Conservation (phyloP, 1,284 basidiomycete genomes). For the Boletellus deceptivus region DNA sequence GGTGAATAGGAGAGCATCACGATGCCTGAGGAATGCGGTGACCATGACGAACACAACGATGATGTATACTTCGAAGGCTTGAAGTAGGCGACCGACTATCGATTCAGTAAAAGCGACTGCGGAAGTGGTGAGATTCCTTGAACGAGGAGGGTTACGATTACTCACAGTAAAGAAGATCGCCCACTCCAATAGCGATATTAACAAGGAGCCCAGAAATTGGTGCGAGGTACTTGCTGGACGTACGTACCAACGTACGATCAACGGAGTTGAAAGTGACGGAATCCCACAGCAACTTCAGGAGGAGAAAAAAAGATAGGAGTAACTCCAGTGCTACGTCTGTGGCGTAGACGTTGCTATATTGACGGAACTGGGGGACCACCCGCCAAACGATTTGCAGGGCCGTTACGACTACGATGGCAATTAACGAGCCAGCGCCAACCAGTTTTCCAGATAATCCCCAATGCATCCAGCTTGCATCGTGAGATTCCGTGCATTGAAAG, state of each 20-base stretch:
- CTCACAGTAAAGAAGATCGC: slow-evolving; percentile 61
- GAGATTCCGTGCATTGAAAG: slow-evolving; percentile 29
- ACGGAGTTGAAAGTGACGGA: slow-evolving; percentile 42
- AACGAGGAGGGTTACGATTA: slow-evolving; percentile 11
- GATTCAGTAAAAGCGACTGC: slow-evolving; percentile 69
- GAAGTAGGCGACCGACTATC: slow-evolving; percentile 66
- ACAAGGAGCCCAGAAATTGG: slow-evolving; percentile 53
- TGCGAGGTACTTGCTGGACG: slow-evolving; percentile 49
- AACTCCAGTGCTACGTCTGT: slow-evolving; percentile 58
- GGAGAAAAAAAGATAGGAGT: slow-evolving; percentile 54
- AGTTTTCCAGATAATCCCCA: slow-evolving; percentile 57
- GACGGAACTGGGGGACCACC: slow-evolving; percentile 40
- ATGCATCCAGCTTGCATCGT: slow-evolving; percentile 61
- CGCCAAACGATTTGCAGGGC: slow-evolving; percentile 67
- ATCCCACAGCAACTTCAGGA: slow-evolving; percentile 63
- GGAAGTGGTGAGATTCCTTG: slow-evolving; percentile 12
- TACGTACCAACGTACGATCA: slow-evolving; percentile 21
- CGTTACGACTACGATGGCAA: slow-evolving; percentile 44
- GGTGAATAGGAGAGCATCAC: slow-evolving; percentile 3
- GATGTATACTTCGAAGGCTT: slow-evolving; percentile 64
- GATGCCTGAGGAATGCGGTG: slow-evolving; percentile 42
- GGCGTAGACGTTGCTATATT: slow-evolving; percentile 53
- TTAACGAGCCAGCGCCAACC: slow-evolving; percentile 51
- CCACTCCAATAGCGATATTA: slow-evolving; percentile 52
- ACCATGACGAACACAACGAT: slow-evolving; percentile 58